Percentiles rank a stretch among this genome's conserved stretches.
Conservation (phyloP, 306 rosid species). For the Medicago arabica region DNA sequence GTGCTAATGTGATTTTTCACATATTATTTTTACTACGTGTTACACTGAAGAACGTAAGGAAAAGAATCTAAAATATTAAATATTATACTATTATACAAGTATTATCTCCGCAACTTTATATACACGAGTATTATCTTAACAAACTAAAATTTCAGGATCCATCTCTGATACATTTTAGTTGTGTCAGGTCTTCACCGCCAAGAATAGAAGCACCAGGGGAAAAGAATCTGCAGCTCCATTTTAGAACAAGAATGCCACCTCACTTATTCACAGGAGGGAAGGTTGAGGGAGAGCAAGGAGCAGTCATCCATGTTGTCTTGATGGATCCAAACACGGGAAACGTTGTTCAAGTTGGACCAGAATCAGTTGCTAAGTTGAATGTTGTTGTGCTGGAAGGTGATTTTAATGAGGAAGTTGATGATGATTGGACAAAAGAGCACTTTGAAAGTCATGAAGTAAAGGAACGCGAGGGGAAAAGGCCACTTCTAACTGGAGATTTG, state of each 20-base stretch:
- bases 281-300: constrained; percentile 91
- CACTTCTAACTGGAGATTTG: constrained; percentile 78
- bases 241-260: constrained; percentile 87
- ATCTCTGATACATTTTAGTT: constrained; percentile 8
- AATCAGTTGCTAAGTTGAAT: constrained; percentile 67
- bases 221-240: constrained; percentile 69
- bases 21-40: too few relatives aligned
- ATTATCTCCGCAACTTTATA: too few relatives aligned
- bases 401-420: constrained; percentile 68
- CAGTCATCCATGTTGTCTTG: constrained; percentile 65
- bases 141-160: not conserved
- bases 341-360: constrained; percentile 69
- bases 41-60: too few relatives aligned
- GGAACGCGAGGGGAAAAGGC: constrained; percentile 91
- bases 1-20: too few relatives aligned
- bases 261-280: constrained; percentile 87
- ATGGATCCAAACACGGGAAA: constrained; percentile 61
- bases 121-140: not conserved
- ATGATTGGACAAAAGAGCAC: constrained; percentile 66
- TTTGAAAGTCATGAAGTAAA: constrained; percentile 74
- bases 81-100: too few relatives aligned
- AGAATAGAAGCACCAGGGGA: constrained; percentile 60
- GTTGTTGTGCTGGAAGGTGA: constrained; percentile 90
- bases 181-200: constrained; percentile 60
- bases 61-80: too few relatives aligned